phyloP scores from a whole-genome alignment of 1,139 yeast species.

The Pichia sp. region DNA sequence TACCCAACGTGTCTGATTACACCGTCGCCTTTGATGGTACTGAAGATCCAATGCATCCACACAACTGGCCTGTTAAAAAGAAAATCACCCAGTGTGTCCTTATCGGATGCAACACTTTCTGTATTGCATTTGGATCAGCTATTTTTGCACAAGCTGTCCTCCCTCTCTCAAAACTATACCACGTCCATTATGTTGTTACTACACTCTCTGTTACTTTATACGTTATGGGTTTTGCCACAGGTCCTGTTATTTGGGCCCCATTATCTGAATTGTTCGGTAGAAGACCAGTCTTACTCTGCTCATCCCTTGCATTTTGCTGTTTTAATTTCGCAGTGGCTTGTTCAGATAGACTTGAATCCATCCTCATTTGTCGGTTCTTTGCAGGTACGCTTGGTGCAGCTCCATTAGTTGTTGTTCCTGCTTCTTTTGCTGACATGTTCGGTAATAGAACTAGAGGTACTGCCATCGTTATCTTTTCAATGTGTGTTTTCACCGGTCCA shows the following conservation, averaged over 20 bases:
- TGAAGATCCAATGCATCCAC: conserved; percentile 60
- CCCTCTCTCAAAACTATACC: too few species aligned
- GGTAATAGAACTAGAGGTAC: conserved; percentile 63
- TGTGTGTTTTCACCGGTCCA: conserved; percentile 75
- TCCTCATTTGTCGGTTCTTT: conserved; percentile 71
- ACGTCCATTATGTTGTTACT: conserved; percentile 51
- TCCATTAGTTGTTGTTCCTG: conserved; percentile 80
- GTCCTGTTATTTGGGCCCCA: conserved; percentile 83
- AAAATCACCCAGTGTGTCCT: too few species aligned
- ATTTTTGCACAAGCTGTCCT: too few species aligned
- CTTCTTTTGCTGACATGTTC: conserved; percentile 77
- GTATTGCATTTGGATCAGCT: too few species aligned
- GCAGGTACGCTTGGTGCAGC: conserved; percentile 79
- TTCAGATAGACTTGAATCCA: conserved; percentile 61
- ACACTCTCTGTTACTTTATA: conserved; percentile 68
- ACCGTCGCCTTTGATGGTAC: conserved; percentile 61
- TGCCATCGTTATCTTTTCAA: conserved; percentile 62
- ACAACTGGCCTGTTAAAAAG: conserved; percentile 50
- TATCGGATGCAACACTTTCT: too few species aligned
- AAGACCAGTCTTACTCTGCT: conserved; percentile 50
- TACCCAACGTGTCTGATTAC: conserved; percentile 50
- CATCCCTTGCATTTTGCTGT: conserved; percentile 53
- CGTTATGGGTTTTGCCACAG: conserved; percentile 80
- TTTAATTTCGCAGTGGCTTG: conserved; percentile 68
- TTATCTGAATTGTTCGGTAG: conserved; percentile 76